phyloP scores from a whole-genome alignment of 2,329 filamentous ascomycete genomes.

The Zasmidium cellare region DNA sequence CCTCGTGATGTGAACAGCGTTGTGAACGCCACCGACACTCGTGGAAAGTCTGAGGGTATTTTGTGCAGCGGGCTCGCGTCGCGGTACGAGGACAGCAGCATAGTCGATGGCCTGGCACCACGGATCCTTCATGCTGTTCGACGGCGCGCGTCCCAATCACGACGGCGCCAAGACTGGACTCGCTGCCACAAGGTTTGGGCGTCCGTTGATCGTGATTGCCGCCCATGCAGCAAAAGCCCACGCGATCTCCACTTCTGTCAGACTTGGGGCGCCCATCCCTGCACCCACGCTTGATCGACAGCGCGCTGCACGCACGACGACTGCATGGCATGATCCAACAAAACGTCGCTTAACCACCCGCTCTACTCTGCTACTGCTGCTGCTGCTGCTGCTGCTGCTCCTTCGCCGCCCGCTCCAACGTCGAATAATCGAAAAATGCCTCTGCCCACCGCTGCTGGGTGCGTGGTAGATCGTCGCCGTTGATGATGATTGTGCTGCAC shows the following conservation, averaged over 20 bases:
- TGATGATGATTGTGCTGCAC: no score
- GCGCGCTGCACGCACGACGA: not conserved
- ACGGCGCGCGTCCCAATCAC: not conserved
- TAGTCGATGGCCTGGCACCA: not conserved
- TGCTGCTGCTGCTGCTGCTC: not conserved
- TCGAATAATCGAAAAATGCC: no score
- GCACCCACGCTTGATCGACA: slow-evolving; percentile 6
- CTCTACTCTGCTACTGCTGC: no score
- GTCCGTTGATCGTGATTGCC: slow-evolving; percentile 1
- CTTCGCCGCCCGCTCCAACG: no score
- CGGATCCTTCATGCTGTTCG: not conserved
- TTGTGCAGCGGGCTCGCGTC: not conserved
- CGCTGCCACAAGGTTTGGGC: not conserved
- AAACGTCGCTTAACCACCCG: slow-evolving; percentile 5
- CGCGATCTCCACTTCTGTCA: not conserved
- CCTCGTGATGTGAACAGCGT: not conserved
- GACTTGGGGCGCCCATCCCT: not conserved
- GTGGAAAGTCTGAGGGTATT: not conserved
- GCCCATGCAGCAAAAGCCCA: not conserved
- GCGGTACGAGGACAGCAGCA: no score
- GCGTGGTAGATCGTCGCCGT: no score
- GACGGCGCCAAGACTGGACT: not conserved
- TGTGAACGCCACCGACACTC: not conserved
- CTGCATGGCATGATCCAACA: slow-evolving; percentile 5
- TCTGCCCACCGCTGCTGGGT: no score